Percentiles rank a stretch among this genome's conserved stretches.
Evolutionary conservation across 768 basidiomycete genomes (phyloP).

Genomic region (Psilocybe subaeruginosa): DNA sequence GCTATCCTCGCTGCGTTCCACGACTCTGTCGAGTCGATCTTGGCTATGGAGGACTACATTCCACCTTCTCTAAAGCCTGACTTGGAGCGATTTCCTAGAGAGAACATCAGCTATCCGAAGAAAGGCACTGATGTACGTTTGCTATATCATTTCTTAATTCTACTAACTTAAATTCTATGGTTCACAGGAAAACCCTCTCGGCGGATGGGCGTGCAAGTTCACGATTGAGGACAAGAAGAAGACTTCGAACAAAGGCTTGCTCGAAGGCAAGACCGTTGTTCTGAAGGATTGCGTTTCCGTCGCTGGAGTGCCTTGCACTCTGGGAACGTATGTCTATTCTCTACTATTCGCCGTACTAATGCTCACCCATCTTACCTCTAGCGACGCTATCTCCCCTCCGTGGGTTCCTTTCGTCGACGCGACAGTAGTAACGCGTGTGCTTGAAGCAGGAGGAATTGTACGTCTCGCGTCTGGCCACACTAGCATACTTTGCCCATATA

Average conservation of each 20-base stretch:
- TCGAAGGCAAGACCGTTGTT: slow-evolving; percentile 41
- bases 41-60: slow-evolving; percentile 24
- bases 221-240: slow-evolving; percentile 30
- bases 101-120: slow-evolving; percentile 20
- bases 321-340: slow-evolving; percentile 34
- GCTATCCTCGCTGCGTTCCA: slow-evolving; percentile 24
- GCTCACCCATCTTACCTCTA: slow-evolving; percentile 13
- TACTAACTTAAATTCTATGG: not conserved
- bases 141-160: not conserved
- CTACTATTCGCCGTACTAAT: not conserved
- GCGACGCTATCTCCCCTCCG: slow-evolving; percentile 25
- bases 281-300: slow-evolving; percentile 45
- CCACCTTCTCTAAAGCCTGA: slow-evolving; percentile 19
- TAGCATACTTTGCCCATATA: not conserved
- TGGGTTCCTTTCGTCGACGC: slow-evolving; percentile 37
- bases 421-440: slow-evolving; percentile 44
- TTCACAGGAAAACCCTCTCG: slow-evolving; percentile 29
- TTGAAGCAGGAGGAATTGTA: slow-evolving; percentile 41
- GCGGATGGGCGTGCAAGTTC: slow-evolving; percentile 39
- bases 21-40: slow-evolving; percentile 21
- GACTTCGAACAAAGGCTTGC: slow-evolving; percentile 22
- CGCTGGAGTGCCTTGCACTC: slow-evolving; percentile 42
- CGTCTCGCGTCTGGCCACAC: not conserved
- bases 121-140: slow-evolving; percentile 12
- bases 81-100: slow-evolving; percentile 22